Evolutionary conservation across 2,329 filamentous ascomycete genomes (phyloP), one percentile per base, ranked within the genome.

Genomic region (Ophiocordyceps sinensis): DNA sequence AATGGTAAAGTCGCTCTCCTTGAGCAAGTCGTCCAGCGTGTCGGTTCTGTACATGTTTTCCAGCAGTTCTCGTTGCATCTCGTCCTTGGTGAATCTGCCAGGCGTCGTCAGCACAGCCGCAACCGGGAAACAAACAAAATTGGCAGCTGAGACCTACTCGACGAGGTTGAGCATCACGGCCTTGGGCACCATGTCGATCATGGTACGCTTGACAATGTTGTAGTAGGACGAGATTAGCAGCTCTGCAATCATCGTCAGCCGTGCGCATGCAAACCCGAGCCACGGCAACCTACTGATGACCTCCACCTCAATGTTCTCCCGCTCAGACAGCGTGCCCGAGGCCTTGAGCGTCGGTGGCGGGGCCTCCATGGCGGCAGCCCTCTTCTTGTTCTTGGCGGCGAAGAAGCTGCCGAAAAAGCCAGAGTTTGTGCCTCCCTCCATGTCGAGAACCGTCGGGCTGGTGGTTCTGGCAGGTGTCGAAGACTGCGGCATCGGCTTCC

Each of bases 131-230:
- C 12, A n/a, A 12, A 17, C 26, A 9, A 3, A 41, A 15, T 15
- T 28, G 2, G 17, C 7, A 13, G 10, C 17, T 6, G 11, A 12
- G 28, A 79, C 86, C 61, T 78, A 94, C 83, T 89, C 81, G 40
- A 98, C 91, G 37, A 98, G 82, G 53, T 76, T 95, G 51, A 96
- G 75, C 91, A 98, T 98, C 59, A 98, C 93, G 34, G 91, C 91
- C 68, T 98, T 98, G 51, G 91, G 91, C 6, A 98, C 91, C 91
- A 98, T 98, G 58, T 98, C 91, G 50, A 96, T 95, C 87, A 98
- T 93, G 45, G 93, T 98, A 51, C 91, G 76, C 70, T 87, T 86
- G 50, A 95, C 88, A 58, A 98, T 98, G 66, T 94, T 95, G 67
- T 85, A 98, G 71, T 98, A 98, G 1, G 87, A 95, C 43, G 79